phyloP scores from a whole-genome alignment of 1,284 basidiomycete genomes.

The Limonomyces culmigenus region DNA sequence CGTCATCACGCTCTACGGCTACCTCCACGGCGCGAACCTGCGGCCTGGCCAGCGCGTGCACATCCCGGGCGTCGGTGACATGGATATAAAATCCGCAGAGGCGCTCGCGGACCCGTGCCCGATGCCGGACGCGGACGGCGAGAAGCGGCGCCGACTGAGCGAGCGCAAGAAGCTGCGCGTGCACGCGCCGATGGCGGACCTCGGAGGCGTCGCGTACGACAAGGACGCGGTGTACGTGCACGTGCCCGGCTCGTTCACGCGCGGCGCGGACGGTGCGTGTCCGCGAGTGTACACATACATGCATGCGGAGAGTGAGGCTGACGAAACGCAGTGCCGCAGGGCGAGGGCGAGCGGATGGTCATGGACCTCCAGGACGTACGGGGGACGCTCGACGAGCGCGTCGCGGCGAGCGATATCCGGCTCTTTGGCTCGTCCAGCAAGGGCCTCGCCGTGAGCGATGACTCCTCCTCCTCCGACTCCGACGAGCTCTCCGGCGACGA shows the following conservation, averaged over 20 bases:
- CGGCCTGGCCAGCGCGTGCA: constrained; percentile 77
- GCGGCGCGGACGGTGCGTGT: constrained; percentile 45
- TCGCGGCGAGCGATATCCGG: constrained; percentile 71
- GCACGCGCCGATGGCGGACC: constrained; percentile 97
- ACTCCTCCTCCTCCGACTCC: constrained; percentile 13
- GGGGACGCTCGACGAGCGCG: constrained; percentile 71
- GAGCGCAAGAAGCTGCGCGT: constrained; percentile 89
- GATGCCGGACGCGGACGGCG: constrained; percentile 69
- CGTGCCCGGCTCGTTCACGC: constrained; percentile 86
- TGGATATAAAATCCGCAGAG: constrained; percentile 61
- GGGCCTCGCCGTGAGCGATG: constrained; percentile 24
- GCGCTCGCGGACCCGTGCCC: constrained; percentile 89
- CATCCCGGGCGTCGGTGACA: constrained; percentile 87
- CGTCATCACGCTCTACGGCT: constrained; percentile 88
- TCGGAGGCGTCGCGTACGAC: constrained; percentile 94
- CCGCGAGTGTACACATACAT: constrained; percentile 1
- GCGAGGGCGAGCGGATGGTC: constrained; percentile 96
- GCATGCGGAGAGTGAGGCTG: constrained; percentile 6
- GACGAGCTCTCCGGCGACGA: constrained; percentile 26
- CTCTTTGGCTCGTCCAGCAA: constrained; percentile 66
- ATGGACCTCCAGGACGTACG: constrained; percentile 86
- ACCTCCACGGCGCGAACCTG: constrained; percentile 83
- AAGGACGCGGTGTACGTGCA: constrained; percentile 99
- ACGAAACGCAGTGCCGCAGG: constrained; percentile 36
- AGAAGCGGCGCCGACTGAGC: constrained; percentile 84